phyloP scores from a whole-genome alignment of 352 stramenopile species.

The Lagenidium giganteum region DNA sequence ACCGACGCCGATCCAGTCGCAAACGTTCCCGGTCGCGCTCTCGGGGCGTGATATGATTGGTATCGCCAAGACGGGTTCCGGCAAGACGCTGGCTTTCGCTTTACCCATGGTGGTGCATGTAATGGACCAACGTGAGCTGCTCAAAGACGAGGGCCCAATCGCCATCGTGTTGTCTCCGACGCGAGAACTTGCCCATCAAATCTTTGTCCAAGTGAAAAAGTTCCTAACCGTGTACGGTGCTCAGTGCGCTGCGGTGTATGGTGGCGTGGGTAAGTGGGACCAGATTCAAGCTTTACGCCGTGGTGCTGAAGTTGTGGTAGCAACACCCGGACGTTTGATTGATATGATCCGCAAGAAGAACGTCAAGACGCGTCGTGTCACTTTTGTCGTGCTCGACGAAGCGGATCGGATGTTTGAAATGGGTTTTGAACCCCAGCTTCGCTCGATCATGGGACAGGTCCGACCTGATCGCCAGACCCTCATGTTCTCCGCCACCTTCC shows the following conservation, averaged over 20 bases:
- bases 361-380: slow-evolving; percentile 60
- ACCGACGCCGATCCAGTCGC: slow-evolving; percentile 75
- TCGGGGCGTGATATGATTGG: slow-evolving; percentile 74
- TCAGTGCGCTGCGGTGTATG: slow-evolving; percentile 73
- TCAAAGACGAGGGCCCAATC: slow-evolving; percentile 72
- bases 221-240: slow-evolving; percentile 66
- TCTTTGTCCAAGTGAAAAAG: slow-evolving; percentile 80
- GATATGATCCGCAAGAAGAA: slow-evolving; percentile 80
- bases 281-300: slow-evolving; percentile 73
- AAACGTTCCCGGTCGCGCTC: slow-evolving; percentile 80
- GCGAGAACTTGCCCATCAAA: slow-evolving; percentile 80
- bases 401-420: slow-evolving; percentile 89
- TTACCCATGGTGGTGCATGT: slow-evolving; percentile 91
- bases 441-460: slow-evolving; percentile 78
- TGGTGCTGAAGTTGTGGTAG: slow-evolving; percentile 73
- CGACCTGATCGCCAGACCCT: slow-evolving; percentile 82
- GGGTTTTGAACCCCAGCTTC: slow-evolving; percentile 81
- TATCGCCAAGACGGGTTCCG: slow-evolving; percentile 95
- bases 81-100: slow-evolving; percentile 97
- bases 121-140: slow-evolving; percentile 82
- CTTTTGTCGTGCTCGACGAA: slow-evolving; percentile 86
- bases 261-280: slow-evolving; percentile 80
- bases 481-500: slow-evolving; percentile 87
- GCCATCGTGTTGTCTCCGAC: slow-evolving; percentile 77
- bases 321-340: slow-evolving; percentile 75